These are phyloP conservation scores for Cucurbita maxima DNA, from an alignment of 306 rosid genomes.

Conservation along the genomic window DNA sequence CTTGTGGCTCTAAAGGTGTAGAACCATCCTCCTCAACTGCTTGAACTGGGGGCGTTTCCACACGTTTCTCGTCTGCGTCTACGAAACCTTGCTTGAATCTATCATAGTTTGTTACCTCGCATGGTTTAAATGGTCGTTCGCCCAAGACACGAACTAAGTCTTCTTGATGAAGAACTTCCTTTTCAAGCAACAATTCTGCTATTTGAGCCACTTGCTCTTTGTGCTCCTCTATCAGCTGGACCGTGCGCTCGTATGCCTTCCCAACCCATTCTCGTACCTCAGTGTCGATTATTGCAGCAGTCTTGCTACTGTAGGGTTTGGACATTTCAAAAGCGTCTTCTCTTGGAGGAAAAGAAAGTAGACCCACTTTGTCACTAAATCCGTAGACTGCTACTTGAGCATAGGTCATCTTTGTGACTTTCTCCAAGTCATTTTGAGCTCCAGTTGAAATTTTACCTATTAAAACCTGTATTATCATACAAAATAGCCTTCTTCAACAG, in stretches of 20 bases:
- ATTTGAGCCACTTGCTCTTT: constrained; percentile 60
- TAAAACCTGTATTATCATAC: constrained; percentile 34
- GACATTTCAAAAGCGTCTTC: constrained; percentile 49
- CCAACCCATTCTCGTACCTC: constrained; percentile 88
- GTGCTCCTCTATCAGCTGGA: constrained; percentile 53
- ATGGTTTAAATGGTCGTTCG: constrained; percentile 46
- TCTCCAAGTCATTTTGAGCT: constrained; percentile 90
- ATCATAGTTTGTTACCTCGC: constrained; percentile 51
- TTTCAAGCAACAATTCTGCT: constrained; percentile 82
- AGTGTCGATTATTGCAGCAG: constrained; percentile 57
- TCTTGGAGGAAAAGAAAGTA: constrained; percentile 72
- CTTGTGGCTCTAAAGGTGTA: constrained; percentile 60
- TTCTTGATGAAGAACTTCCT: constrained; percentile 92
- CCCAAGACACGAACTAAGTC: constrained; percentile 59
- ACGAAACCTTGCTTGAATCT: constrained; percentile 56
- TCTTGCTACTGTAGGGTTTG: constrained; percentile 82
- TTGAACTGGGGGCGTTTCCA: constrained; percentile 18
- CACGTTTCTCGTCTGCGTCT: constrained; percentile 28
- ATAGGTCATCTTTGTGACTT: constrained; percentile 92
- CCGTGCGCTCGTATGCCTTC: constrained; percentile 47
- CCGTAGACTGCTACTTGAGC: constrained; percentile 93
- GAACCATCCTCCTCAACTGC: constrained; percentile 39
- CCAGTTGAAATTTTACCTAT: constrained; percentile 81
- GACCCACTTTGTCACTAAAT: constrained; percentile 88
- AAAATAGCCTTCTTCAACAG: not conserved